These are phyloP conservation scores for Phytopythium oedochilum DNA, from an alignment of 352 stramenopile species.

Conservation along the genomic window DNA sequence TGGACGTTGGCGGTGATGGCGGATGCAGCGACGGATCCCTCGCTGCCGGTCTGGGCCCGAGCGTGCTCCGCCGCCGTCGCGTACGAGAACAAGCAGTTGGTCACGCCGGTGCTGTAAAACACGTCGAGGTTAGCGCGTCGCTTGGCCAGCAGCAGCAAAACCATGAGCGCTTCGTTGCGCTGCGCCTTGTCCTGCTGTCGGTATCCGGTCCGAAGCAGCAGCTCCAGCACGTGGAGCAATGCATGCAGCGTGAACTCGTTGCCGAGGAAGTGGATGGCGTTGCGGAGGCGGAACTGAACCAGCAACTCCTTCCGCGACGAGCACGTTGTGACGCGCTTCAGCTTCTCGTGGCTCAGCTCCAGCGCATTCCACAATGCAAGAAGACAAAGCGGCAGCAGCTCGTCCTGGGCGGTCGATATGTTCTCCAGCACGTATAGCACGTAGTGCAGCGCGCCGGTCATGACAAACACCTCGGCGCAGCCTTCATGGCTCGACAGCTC, in stretches of 20 bases:
- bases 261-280: conserved; percentile 55
- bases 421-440: conserved; percentile 58
- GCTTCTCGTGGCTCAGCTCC: conserved; percentile 57
- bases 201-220: conserved; percentile 52
- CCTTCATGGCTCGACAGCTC: conserved; percentile 63
- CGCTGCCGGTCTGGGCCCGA: conserved; percentile 8
- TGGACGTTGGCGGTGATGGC: conserved; percentile 50
- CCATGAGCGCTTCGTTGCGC: conserved; percentile 71
- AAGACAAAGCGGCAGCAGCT: conserved; percentile 64
- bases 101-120: conserved; percentile 59
- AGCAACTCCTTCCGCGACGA: conserved; percentile 51
- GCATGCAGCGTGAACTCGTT: conserved; percentile 55
- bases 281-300: conserved; percentile 52
- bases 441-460: conserved; percentile 58
- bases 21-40: conserved; percentile 12
- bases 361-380: conserved; percentile 77
- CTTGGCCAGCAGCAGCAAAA: conserved; percentile 53
- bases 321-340: conserved; percentile 30
- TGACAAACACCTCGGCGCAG: conserved; percentile 64
- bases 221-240: conserved; percentile 51
- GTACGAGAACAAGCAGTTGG: conserved; percentile 56
- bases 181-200: conserved; percentile 76
- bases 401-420: conserved; percentile 51
- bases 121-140: conserved; percentile 38
- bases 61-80: conserved; percentile 46